Percentiles rank a stretch among this genome's conserved stretches.
phyloP scores from a whole-genome alignment of 2,329 filamentous ascomycete genomes.

The Verticillium zaregamsianum region DNA sequence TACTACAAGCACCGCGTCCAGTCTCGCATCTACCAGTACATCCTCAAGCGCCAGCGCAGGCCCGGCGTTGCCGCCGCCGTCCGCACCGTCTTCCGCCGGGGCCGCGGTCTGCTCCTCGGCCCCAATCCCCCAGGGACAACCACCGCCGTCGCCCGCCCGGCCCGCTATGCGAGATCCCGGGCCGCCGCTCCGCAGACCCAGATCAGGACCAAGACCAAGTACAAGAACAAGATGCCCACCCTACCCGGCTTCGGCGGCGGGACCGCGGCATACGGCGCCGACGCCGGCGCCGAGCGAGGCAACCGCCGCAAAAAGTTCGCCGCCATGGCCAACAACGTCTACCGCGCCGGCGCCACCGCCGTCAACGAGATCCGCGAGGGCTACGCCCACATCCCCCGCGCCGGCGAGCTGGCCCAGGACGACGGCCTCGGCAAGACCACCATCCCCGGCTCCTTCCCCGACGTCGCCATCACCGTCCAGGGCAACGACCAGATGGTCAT shows the following conservation, averaged over 20 bases:
- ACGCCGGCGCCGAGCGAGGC: slow-evolving; percentile 54
- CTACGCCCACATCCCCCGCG: slow-evolving; percentile 48
- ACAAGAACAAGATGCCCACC: slow-evolving; percentile 14
- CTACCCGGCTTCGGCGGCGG: slow-evolving; percentile 8
- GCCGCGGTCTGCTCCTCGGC: slow-evolving; percentile 42
- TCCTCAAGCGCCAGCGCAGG: slow-evolving; percentile 60
- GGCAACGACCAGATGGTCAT: slow-evolving; percentile 90
- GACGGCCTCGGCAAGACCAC: slow-evolving; percentile 31
- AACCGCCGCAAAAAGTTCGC: slow-evolving; percentile 75
- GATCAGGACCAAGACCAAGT: no score
- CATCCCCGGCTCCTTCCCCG: slow-evolving; percentile 76
- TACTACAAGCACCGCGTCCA: slow-evolving; percentile 67
- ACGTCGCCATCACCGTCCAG: slow-evolving; percentile 73
- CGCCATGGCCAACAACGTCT: slow-evolving; percentile 54
- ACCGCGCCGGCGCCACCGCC: slow-evolving; percentile 51
- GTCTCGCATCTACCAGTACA: slow-evolving; percentile 70
- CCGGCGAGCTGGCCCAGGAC: slow-evolving; percentile 29
- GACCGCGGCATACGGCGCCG: slow-evolving; percentile 20
- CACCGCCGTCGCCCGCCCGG: background rate
- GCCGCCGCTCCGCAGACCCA: slow-evolving; percentile 9
- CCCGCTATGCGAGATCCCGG: background rate
- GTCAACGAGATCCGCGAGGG: slow-evolving; percentile 57
- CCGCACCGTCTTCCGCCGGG: slow-evolving; percentile 35
- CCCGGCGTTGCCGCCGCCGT: slow-evolving; percentile 32
- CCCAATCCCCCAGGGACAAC: slow-evolving; percentile 15